Evolutionary conservation across 2,329 filamentous ascomycete species (phyloP).

Genomic region (Penicillium sp.): DNA sequence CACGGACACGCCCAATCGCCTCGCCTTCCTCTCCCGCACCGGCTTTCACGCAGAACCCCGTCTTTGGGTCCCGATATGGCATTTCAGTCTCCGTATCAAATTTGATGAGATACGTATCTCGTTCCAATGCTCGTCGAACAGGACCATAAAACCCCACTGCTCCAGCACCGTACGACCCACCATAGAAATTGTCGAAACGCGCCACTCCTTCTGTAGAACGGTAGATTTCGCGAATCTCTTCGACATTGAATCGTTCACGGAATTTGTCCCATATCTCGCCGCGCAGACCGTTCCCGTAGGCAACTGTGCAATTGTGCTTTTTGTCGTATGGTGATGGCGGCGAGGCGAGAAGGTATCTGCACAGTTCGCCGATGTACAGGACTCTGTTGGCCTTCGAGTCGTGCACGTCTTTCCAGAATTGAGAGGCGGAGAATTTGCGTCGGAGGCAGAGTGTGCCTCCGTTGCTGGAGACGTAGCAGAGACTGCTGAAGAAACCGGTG

Average conservation of each 20-base stretch:
- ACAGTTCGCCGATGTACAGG: slow-evolving; percentile 48
- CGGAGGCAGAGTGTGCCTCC: slow-evolving; percentile 41
- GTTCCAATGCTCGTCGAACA: slow-evolving; percentile 37
- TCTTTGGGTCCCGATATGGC: slow-evolving; percentile 41
- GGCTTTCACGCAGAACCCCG: slow-evolving; percentile 41
- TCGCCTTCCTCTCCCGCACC: slow-evolving; percentile 41
- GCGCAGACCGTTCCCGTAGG: slow-evolving; percentile 47
- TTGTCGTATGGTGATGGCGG: slow-evolving; percentile 44
- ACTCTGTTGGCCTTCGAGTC: slow-evolving; percentile 42
- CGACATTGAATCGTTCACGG: slow-evolving; percentile 51
- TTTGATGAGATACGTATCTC: slow-evolving; percentile 41
- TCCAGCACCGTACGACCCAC: slow-evolving; percentile 39
- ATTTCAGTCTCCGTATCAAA: slow-evolving; percentile 41
- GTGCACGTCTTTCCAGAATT: slow-evolving; percentile 45
- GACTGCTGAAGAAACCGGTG: slow-evolving; percentile 44
- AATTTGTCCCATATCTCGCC: slow-evolving; percentile 50
- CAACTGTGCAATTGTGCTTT: slow-evolving; percentile 42
- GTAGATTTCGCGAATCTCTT: slow-evolving; percentile 48
- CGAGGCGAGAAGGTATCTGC: slow-evolving; percentile 45
- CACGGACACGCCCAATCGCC: slow-evolving; percentile 42
- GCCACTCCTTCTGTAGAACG: slow-evolving; percentile 46
- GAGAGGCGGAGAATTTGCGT: slow-evolving; percentile 44
- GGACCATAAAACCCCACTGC: slow-evolving; percentile 44
- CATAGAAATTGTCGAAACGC: slow-evolving; percentile 44
- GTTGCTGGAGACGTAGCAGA: slow-evolving; percentile 40